phyloP scores from a whole-genome alignment of 345 rosid species.

The Camelina sativa region DNA sequence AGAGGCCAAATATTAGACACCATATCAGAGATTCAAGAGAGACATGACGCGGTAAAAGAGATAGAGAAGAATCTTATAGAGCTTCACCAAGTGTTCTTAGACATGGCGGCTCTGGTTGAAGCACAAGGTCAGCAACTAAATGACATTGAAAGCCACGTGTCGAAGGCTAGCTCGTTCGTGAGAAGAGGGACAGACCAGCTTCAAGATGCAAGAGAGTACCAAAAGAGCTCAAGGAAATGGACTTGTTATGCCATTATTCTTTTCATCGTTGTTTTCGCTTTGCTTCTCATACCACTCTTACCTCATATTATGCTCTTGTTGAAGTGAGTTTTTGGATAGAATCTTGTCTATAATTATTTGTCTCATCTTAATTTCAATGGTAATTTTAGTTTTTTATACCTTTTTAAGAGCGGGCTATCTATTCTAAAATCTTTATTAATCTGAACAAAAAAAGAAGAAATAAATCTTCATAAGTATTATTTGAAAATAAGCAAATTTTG shows the following conservation, averaged over 20 bases:
- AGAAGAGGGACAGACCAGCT: slow-evolving; percentile 72
- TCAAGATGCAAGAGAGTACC: slow-evolving; percentile 68
- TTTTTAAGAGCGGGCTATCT: background rate
- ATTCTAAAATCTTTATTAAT: background rate
- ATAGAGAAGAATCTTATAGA: slow-evolving; percentile 84
- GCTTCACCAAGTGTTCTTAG: slow-evolving; percentile 83
- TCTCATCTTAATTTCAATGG: background rate
- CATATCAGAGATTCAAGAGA: slow-evolving; percentile 85
- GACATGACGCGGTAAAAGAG: slow-evolving; percentile 82
- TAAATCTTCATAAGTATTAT: background rate
- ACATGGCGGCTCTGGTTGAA: slow-evolving; percentile 87
- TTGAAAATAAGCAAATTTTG: background rate
- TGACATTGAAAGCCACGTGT: slow-evolving; percentile 78
- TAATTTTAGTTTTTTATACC: slow-evolving; percentile 12
- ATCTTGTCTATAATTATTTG: background rate
- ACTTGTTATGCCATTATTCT: slow-evolving; percentile 63
- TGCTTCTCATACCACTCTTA: slow-evolving; percentile 58
- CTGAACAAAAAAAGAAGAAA: background rate
- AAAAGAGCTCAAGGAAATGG: slow-evolving; percentile 83
- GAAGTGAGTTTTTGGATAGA: slow-evolving; percentile 27
- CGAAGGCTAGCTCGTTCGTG: slow-evolving; percentile 83
- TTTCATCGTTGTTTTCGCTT: slow-evolving; percentile 46
- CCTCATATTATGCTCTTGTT: slow-evolving; percentile 46
- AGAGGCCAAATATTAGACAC: slow-evolving; percentile 84
- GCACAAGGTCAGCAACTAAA: slow-evolving; percentile 89